phyloP scores from a whole-genome alignment of 2,329 filamentous ascomycete species.

The Amphichorda felina region DNA sequence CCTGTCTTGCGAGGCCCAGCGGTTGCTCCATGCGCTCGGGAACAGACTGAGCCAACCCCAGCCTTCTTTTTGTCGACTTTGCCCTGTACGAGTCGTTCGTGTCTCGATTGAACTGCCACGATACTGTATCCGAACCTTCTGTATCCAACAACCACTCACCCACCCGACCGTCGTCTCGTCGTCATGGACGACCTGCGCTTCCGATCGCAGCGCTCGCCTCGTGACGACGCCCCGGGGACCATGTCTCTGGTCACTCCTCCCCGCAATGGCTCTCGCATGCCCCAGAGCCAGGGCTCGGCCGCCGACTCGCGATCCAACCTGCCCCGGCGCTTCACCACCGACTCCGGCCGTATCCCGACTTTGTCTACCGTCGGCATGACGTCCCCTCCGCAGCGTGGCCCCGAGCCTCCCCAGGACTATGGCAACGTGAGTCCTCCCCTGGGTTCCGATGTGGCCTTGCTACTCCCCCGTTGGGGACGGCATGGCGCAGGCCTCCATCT shows the following conservation, averaged over 20 bases:
- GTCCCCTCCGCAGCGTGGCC: conserved; percentile 26
- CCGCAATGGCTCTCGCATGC: conserved; percentile 55
- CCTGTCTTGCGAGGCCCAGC: not conserved
- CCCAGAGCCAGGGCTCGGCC: conserved; percentile 35
- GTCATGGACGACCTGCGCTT: conserved; percentile 31
- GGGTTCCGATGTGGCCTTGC: not conserved
- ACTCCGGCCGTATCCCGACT: conserved; percentile 72
- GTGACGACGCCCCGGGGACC: conserved; percentile 59
- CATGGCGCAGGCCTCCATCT: too few relatives aligned
- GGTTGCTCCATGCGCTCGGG: conserved; percentile 1
- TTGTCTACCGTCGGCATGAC: conserved; percentile 45
- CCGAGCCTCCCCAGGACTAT: conserved; percentile 37
- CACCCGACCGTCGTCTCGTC: not conserved
- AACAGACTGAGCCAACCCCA: conserved; percentile 3
- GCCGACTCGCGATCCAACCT: conserved; percentile 66
- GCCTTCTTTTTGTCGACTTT: conserved; percentile 1
- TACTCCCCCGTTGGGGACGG: not conserved
- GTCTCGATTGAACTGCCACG: not conserved
- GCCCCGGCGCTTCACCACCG: conserved; percentile 88
- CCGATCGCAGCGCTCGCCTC: conserved; percentile 64
- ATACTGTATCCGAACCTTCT: conserved; percentile 1
- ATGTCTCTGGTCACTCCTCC: conserved; percentile 58
- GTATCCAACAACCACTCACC: not conserved
- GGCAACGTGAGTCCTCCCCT: conserved; percentile 20
- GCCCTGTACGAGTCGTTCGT: not conserved